Percentiles rank a stretch among this genome's conserved stretches.
Conservation (phyloP, 495 filamentous ascomycete genomes). For the Aspergillus cristatus region DNA sequence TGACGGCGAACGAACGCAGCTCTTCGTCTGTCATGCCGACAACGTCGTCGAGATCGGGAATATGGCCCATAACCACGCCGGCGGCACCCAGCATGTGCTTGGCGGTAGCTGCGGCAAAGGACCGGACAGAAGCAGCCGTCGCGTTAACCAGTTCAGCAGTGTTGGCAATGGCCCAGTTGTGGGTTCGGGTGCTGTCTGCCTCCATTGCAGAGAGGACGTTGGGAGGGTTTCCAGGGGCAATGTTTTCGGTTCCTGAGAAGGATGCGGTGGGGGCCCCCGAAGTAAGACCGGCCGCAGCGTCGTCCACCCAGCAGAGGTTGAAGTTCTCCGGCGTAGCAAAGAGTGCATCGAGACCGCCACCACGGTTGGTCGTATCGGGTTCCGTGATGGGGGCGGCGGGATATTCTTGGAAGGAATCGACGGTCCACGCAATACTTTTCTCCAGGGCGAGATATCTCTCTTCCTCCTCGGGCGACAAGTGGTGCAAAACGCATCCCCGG, state of each 20-base stretch:
- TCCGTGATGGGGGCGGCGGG: conserved; percentile 19
- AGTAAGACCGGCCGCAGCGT: conserved; percentile 15
- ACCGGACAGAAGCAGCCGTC: conserved; percentile 34
- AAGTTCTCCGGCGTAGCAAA: conserved; percentile 36
- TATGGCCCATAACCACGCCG: conserved; percentile 19
- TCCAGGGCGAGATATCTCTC: conserved; percentile 68
- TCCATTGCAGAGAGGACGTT: conserved; percentile 38
- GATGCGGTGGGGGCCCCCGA: conserved; percentile 18
- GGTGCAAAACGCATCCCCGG: conserved; percentile 66
- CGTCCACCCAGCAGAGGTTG: conserved; percentile 34
- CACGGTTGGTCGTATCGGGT: conserved; percentile 30
- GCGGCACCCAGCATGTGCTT: conserved; percentile 36
- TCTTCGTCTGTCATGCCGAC: conserved; percentile 35
- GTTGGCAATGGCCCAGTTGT: conserved; percentile 37
- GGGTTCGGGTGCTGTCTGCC: conserved; percentile 32
- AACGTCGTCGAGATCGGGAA: conserved; percentile 32
- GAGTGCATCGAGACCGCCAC: conserved; percentile 35
- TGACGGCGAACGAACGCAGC: conserved; percentile 25
- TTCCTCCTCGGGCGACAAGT: conserved; percentile 68
- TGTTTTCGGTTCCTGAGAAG: conserved; percentile 12
- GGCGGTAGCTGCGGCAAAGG: conserved; percentile 31
- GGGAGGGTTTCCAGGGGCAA: conserved; percentile 15
- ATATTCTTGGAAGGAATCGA: conserved; percentile 25
- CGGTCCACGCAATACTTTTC: conserved; percentile 36
- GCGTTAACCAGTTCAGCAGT: conserved; percentile 34